These are phyloP conservation scores for Xylaria sp. DNA, from an alignment of 2,329 filamentous ascomycete species.

Conservation along the genomic window DNA sequence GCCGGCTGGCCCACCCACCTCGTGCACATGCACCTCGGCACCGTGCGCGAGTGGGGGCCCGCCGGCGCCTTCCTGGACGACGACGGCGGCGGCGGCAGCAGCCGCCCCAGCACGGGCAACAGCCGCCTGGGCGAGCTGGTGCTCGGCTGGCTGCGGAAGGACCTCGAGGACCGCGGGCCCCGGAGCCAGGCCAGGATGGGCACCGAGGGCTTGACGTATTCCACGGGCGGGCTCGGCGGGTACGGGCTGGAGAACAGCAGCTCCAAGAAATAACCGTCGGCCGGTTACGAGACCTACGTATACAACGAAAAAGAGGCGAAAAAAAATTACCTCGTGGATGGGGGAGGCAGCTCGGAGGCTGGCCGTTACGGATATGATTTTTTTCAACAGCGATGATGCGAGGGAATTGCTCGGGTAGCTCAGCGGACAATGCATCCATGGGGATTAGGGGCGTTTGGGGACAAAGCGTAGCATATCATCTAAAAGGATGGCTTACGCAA, in stretches of 20 bases:
- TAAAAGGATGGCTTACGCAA: not conserved
- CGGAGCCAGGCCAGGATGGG: conserved; percentile 60
- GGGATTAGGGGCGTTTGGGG: conserved; percentile 6
- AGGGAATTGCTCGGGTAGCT: not conserved
- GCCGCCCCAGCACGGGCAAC: conserved; percentile 62
- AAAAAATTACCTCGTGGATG: not conserved
- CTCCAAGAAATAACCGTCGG: conserved; percentile 22
- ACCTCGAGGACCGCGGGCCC: conserved; percentile 78
- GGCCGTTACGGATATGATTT: not conserved
- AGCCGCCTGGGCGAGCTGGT: conserved; percentile 86
- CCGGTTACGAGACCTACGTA: not conserved
- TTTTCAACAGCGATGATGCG: conserved; percentile 17
- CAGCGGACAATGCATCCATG: conserved; percentile 6
- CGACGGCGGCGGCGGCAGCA: conserved; percentile 43
- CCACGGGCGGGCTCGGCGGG: conserved; percentile 54
- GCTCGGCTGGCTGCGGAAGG: conserved; percentile 80
- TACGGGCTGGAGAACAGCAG: conserved; percentile 58
- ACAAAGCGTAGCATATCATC: conserved; percentile 5
- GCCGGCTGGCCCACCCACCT: conserved; percentile 94
- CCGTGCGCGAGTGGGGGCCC: conserved; percentile 82
- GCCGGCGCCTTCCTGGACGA: conserved; percentile 69
- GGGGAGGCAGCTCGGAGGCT: not conserved
- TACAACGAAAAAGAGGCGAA: not conserved
- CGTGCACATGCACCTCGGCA: conserved; percentile 91
- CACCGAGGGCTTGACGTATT: conserved; percentile 67